Base-by-base conservation (phyloP, 1,284 basidiomycete genomes). In the Rhodofomes roseus region DNA sequence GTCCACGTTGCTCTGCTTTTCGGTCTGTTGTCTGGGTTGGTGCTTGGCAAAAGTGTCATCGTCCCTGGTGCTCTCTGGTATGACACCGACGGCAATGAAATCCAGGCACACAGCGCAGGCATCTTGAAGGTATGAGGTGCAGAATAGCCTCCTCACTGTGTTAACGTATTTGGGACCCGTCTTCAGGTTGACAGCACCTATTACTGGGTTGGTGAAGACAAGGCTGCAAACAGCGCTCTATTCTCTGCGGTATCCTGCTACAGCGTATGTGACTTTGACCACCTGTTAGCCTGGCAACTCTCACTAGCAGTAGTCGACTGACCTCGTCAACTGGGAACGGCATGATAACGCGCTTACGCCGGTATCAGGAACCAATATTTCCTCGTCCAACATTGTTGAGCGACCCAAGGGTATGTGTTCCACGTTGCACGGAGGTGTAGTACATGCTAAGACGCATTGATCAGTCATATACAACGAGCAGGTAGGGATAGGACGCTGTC, bases 191-290 rank as follows among this genome's bases (percentile, higher is more conserved):
- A 76, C 22, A 79, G 77, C 16, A 84, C 80, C 1, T 85, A 76
- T 68, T 86, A 86, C 67, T 86, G 84, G 85, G 77, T 81, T 58
- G 85, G 84, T n/a, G 84, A 86, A 69, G 84, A 87, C 74, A 86
- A 86, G 66, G 71, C 80, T 5, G 75, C 77, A 65, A 84, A 86
- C 64, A 83, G 81, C 59, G 79, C 74, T 0, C 68, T 81, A 12
- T 87, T 87, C 72, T 76, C 76, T 37, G 83, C 84, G 0, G 84
- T 86, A 20, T 81, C 82, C n/a, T 86, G 83, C 68, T 85, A 85
- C 64, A 75, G 76, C 31, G 83, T 82, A 57, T 11, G 43, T 27
- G 11, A 11, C 16, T 8, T 34, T 20, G 27, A 23, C 3, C 55
- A 72, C 65, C 6, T 20, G 20, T 52, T 27, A 34, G 29, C 29